Percentiles rank a stretch among this genome's conserved stretches.
Conservation (phyloP, 2,329 filamentous ascomycete species). For the Diplodia corticola region DNA sequence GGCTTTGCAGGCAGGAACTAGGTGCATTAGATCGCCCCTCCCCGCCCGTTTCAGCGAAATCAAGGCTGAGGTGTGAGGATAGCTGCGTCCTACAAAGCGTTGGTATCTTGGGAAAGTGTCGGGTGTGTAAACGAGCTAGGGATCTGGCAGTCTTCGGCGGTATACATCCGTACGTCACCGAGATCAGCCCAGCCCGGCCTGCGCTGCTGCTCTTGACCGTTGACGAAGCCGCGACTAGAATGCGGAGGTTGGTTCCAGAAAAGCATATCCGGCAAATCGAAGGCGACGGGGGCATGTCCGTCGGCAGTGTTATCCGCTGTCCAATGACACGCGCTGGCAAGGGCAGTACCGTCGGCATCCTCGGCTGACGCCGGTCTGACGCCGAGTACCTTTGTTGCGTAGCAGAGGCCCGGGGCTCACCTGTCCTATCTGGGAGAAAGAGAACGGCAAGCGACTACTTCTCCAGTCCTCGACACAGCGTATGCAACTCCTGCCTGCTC, state of each 20-base stretch:
- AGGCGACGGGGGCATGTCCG: background rate
- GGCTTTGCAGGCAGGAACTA: background rate
- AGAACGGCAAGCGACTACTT: too few species aligned
- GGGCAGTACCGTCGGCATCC: background rate
- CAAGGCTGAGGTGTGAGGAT: background rate
- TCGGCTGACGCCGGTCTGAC: background rate
- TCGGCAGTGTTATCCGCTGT: background rate
- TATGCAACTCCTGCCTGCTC: too few species aligned
- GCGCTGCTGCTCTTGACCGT: too few species aligned
- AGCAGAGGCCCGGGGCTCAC: background rate
- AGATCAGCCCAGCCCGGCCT: too few species aligned
- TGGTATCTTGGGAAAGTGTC: background rate
- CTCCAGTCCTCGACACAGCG: too few species aligned
- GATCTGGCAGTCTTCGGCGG: too few species aligned
- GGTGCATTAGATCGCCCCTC: background rate
- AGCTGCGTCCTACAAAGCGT: background rate
- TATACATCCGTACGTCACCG: too few species aligned
- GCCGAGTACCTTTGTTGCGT: background rate
- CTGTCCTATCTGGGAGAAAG: background rate
- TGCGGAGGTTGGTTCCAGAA: background rate
- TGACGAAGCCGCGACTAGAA: too few species aligned
- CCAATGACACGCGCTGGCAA: background rate
- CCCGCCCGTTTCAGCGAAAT: background rate
- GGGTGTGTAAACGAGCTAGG: too few species aligned
- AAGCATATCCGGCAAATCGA: background rate